These are phyloP conservation scores for Flaveria bidentis DNA, from an alignment of 129 eudicot species.

Conservation along the genomic window DNA sequence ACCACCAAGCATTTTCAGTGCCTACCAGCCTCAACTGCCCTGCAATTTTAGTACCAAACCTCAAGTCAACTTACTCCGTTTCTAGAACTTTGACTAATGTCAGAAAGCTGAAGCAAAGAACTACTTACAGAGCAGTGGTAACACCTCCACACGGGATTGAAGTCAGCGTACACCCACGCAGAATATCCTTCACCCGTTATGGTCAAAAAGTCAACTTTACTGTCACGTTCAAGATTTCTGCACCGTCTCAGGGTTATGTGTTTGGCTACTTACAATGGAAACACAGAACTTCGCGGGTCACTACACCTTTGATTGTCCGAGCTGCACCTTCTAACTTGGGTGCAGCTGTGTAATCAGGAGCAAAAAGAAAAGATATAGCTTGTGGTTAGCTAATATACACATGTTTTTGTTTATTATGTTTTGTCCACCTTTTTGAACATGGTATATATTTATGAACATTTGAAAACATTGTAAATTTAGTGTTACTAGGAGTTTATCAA, in stretches of 20 bases:
- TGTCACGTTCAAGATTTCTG: constrained; percentile 55
- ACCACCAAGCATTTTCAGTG: constrained; percentile 41
- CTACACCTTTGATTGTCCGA: constrained; percentile 64
- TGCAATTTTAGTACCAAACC: constrained; percentile 68
- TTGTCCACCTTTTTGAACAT: constrained; percentile 32
- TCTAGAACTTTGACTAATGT: constrained; percentile 71
- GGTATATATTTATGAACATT: constrained; percentile 29
- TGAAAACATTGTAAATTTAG: constrained; percentile 27
- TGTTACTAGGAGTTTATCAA: constrained; percentile 15
- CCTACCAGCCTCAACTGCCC: constrained; percentile 71
- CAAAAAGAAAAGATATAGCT: constrained; percentile 26
- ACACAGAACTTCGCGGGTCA: constrained; percentile 52
- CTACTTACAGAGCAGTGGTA: constrained; percentile 56
- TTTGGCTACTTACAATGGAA: constrained; percentile 84
- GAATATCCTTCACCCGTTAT: constrained; percentile 46
- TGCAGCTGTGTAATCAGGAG: constrained; percentile 29
- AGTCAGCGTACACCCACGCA: constrained; percentile 56
- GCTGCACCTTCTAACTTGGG: constrained; percentile 45
- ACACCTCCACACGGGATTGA: constrained; percentile 60
- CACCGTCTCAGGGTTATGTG: constrained; percentile 62
- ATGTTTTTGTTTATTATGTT: constrained; percentile 28
- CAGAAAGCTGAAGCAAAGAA: constrained; percentile 37
- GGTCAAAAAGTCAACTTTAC: constrained; percentile 69
- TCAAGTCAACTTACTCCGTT: constrained; percentile 50
- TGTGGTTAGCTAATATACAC: constrained; percentile 35